A percentile compares a stretch with the other conserved stretches of the same genome.
phyloP scores from a whole-genome alignment of 1,284 basidiomycete genomes.

The Ceratobasidium papillatum region DNA sequence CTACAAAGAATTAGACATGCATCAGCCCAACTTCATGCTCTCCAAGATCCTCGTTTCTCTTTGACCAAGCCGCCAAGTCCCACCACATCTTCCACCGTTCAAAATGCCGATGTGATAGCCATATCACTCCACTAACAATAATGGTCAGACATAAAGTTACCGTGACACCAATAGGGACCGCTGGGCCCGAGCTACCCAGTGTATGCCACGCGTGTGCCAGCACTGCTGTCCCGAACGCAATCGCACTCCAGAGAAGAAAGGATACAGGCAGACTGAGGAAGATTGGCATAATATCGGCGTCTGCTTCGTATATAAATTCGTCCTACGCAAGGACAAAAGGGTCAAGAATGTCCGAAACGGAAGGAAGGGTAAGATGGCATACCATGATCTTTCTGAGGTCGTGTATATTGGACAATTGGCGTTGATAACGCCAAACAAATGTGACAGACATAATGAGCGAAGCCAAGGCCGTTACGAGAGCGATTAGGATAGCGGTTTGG shows the following conservation, averaged over 20 bases:
- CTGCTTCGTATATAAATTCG: constrained; percentile 43
- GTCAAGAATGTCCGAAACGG: background rate
- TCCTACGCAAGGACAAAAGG: constrained; percentile 17
- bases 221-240: constrained; percentile 40
- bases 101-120: constrained; percentile 34
- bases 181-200: constrained; percentile 6
- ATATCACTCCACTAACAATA: constrained; percentile 12
- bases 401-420: constrained; percentile 42
- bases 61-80: background rate
- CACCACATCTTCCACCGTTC: constrained; percentile 13
- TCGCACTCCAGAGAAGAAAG: constrained; percentile 43
- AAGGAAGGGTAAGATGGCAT: background rate
- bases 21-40: constrained; percentile 12
- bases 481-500: constrained; percentile 41
- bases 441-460: constrained; percentile 40
- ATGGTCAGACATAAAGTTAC: constrained; percentile 22
- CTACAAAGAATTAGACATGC: background rate
- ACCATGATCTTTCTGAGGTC: constrained; percentile 43
- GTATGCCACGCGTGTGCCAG: constrained; percentile 42
- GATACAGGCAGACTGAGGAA: constrained; percentile 43
- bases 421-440: constrained; percentile 43
- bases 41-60: background rate
- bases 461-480: constrained; percentile 39
- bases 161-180: constrained; percentile 39
- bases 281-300: constrained; percentile 42